phyloP scores from a whole-genome alignment of 345 rosid genomes.

The Alliaria petiolata region DNA sequence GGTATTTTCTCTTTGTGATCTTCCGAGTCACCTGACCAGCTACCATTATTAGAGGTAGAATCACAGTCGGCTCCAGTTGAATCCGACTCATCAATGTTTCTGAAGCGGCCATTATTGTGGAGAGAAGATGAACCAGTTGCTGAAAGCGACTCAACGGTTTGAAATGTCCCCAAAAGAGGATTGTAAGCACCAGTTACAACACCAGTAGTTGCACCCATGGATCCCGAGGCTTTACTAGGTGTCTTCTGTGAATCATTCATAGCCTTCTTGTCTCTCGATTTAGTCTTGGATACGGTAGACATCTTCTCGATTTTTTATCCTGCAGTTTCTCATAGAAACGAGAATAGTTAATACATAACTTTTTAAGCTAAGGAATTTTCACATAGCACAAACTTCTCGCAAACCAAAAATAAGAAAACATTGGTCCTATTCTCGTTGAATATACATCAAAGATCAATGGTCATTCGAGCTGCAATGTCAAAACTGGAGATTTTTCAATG shows the following conservation, averaged over 20 bases:
- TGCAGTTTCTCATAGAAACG: slow-evolving; percentile 1
- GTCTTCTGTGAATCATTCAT: slow-evolving; percentile 67
- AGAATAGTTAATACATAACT: neutral
- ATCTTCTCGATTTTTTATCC: slow-evolving; percentile 33
- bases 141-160: slow-evolving; percentile 52
- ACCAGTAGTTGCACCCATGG: slow-evolving; percentile 47
- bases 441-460: slow-evolving; percentile 5
- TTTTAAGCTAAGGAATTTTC: neutral
- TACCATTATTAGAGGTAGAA: slow-evolving; percentile 79
- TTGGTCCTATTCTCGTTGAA: neutral
- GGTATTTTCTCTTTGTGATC: slow-evolving; percentile 75
- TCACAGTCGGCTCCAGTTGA: slow-evolving; percentile 72
- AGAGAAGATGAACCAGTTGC: slow-evolving; percentile 46
- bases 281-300: slow-evolving; percentile 66
- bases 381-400: neutral
- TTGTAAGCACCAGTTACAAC: slow-evolving; percentile 68
- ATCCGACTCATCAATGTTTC: slow-evolving; percentile 75
- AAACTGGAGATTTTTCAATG: slow-evolving; percentile 1
- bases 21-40: slow-evolving; percentile 98
- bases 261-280: slow-evolving; percentile 73
- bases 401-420: neutral
- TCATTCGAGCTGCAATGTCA: neutral
- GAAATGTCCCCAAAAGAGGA: slow-evolving; percentile 72
- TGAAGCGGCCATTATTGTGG: slow-evolving; percentile 64
- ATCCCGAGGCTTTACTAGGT: slow-evolving; percentile 47